Evolutionary conservation across 805 yeast genomes (phyloP).

Genomic region (Nakazawaea anatomiae): DNA sequence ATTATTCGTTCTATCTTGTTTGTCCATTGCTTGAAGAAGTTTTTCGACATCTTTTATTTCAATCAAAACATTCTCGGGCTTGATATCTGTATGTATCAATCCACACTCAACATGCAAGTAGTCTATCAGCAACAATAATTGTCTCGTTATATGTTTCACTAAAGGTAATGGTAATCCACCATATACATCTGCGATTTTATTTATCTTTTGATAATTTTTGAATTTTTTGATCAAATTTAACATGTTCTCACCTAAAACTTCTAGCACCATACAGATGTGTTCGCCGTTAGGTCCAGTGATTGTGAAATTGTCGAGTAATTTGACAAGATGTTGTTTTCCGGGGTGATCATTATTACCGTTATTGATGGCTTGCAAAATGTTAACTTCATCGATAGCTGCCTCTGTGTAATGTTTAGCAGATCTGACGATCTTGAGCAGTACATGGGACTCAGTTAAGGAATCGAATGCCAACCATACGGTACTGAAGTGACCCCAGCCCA

Average conservation of each 20-base stretch:
- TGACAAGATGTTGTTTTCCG: constrained; percentile 48
- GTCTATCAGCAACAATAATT: constrained; percentile 48
- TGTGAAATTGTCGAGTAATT: constrained; percentile 48
- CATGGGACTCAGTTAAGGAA: constrained; percentile 32
- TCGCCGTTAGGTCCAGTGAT: constrained; percentile 58
- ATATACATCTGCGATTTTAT: constrained; percentile 29
- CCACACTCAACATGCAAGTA: constrained; percentile 58
- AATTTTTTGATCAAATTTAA: constrained; percentile 44
- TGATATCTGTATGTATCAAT: constrained; percentile 67
- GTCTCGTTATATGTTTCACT: constrained; percentile 52
- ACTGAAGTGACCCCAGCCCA: constrained; percentile 71
- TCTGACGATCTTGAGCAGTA: constrained; percentile 58
- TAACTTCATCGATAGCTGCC: constrained; percentile 62
- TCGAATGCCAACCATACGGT: constrained; percentile 64
- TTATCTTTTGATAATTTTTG: constrained; percentile 30
- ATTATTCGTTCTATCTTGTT: constrained; percentile 20
- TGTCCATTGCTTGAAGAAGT: constrained; percentile 35
- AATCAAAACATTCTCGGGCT: constrained; percentile 64
- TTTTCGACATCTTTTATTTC: constrained; percentile 50
- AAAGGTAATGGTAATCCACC: constrained; percentile 51
- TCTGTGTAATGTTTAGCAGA: constrained; percentile 47
- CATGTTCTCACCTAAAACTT: constrained; percentile 57
- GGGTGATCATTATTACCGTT: constrained; percentile 31
- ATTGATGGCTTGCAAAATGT: constrained; percentile 33
- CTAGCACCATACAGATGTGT: constrained; percentile 64